Evolutionary conservation across 257 asterid species (phyloP).

Genomic region (Jacaranda copaia): DNA sequence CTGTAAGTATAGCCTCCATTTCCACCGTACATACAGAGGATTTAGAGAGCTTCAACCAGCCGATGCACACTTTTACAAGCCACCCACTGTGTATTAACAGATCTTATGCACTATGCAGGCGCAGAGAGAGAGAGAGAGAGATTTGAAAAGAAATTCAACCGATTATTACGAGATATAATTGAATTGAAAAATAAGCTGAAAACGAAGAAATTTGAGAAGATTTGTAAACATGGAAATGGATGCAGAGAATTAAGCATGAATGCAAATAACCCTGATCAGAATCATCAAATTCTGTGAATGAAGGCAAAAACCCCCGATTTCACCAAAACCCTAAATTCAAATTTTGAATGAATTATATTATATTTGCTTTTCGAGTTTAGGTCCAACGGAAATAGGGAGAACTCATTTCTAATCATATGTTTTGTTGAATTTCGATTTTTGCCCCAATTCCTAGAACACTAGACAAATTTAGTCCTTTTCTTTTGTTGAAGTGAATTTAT

Average conservation of each 20-base stretch:
- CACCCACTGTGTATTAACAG: slow-evolving; percentile 16
- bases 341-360: slow-evolving; percentile 2
- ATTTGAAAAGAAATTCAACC: slow-evolving; percentile 29
- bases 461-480: neutral
- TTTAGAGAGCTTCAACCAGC: slow-evolving; percentile 27
- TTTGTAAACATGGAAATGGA: slow-evolving; percentile 11
- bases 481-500: neutral
- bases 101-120: slow-evolving; percentile 17
- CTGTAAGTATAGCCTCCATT: slow-evolving; percentile 80
- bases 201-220: neutral
- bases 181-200: neutral
- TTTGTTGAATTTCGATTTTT: neutral
- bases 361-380: neutral
- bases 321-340: slow-evolving; percentile 42
- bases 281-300: slow-evolving; percentile 6
- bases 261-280: neutral
- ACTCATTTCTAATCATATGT: neutral
- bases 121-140: neutral
- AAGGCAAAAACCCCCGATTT: slow-evolving; percentile 37
- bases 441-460: neutral
- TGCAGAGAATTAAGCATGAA: slow-evolving; percentile 26
- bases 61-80: slow-evolving; percentile 8
- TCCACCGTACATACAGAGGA: slow-evolving; percentile 23
- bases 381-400: neutral
- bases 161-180: neutral